Evolutionary conservation across 768 basidiomycete genomes (phyloP), one percentile per base, ranked within the genome.

Genomic region (Trametes meyenii): DNA sequence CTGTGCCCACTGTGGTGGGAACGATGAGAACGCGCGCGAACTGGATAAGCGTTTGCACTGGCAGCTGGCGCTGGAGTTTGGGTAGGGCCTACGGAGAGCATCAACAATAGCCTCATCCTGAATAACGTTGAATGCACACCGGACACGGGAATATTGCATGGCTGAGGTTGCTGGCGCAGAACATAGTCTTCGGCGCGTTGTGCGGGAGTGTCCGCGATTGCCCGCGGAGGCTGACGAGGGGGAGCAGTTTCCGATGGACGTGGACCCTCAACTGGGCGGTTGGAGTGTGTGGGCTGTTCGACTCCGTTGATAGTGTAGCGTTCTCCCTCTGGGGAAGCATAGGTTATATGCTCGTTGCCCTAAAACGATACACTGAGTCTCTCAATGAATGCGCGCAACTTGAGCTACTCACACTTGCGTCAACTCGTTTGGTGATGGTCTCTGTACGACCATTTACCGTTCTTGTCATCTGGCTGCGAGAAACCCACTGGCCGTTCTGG

Each of bases 291-390:
- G 2, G 68, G 62, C 42, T 80, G 81, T 12, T 82, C 79, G 33
- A 88, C 71, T 12, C 90, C 90, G 59, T 93, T 91, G 67, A 93
- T 77, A 16, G 83, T 87, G 67, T 80, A 79, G 2, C 84, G 75
- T 68, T 89, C 80, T 10, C 90, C 90, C 56, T 92, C 88, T 5
- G 86, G 83, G 58, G 81, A 83, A 8, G 79, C 85, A 53, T 85
- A 83, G 13, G 81, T 85, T 49, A 88, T 76, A 70, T 91, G 88
- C 67, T 90, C 88, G 65, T 90, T 90, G 2, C 90, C 90, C 90
- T 92, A n/a, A 8, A 16, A 62, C 2, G 42, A 66, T 35, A 33
- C 29, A 55, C 55, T 57, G 54, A 36, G 36, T 44, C 55, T 29
- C 51, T 55, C 5, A 56, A 39, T 7, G 42, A 35, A 54, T 50